Conservation (phyloP, 2,329 filamentous ascomycete genomes). For the Helminthosporium solani region DNA sequence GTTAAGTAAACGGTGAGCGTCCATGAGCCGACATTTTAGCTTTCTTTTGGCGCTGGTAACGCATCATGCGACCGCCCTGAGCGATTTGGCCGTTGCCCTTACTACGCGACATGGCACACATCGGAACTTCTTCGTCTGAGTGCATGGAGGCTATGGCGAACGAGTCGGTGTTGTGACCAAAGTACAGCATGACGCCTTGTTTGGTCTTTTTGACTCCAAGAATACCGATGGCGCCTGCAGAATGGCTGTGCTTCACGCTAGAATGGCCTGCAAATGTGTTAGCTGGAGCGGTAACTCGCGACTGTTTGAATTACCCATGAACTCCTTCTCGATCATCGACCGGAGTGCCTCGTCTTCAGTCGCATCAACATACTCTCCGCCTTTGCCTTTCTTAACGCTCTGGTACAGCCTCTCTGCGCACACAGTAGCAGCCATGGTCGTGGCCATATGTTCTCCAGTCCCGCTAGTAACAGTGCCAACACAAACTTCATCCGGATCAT, state of each 20-base stretch:
- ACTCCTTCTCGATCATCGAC: constrained; percentile 81
- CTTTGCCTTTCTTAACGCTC: constrained; percentile 59
- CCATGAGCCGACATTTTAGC: constrained; percentile 13
- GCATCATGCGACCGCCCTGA: constrained; percentile 56
- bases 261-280: constrained; percentile 60
- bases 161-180: constrained; percentile 93
- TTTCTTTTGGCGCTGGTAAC: constrained; percentile 34
- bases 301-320: constrained; percentile 64
- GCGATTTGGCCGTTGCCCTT: constrained; percentile 54
- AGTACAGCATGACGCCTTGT: constrained; percentile 79
- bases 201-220: constrained; percentile 83
- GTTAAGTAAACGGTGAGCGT: constrained; percentile 2
- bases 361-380: constrained; percentile 64
- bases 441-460: constrained; percentile 97
- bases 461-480: constrained; percentile 90
- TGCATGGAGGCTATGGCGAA: constrained; percentile 88
- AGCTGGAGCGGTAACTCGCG: constrained; percentile 1
- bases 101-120: constrained; percentile 85
- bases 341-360: constrained; percentile 77
- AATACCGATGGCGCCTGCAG: constrained; percentile 84
- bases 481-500: constrained; percentile 66
- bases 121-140: constrained; percentile 70
- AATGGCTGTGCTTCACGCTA: constrained; percentile 76
- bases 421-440: constrained; percentile 83
- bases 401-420: constrained; percentile 85